phyloP scores from a whole-genome alignment of 352 stramenopile genomes.

The Pythium oligandrum region DNA sequence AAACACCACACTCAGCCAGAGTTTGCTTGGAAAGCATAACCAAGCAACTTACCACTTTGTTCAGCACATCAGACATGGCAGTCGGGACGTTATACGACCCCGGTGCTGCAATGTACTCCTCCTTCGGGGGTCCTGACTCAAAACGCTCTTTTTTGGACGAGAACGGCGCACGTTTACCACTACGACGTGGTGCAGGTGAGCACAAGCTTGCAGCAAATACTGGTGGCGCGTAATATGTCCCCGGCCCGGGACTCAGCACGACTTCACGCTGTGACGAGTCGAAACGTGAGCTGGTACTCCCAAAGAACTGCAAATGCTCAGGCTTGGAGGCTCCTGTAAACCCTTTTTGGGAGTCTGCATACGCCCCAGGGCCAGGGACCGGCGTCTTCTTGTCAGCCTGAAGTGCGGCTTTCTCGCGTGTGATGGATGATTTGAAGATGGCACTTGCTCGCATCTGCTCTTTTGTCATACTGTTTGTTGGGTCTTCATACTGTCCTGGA shows the following conservation, averaged over 20 bases:
- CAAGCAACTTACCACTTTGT: slow-evolving; percentile 56
- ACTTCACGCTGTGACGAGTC: slow-evolving; percentile 19
- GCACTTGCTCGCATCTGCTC: slow-evolving; percentile 45
- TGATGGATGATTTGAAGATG: slow-evolving; percentile 67
- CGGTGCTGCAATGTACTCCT: slow-evolving; percentile 45
- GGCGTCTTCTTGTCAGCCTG: slow-evolving; percentile 22
- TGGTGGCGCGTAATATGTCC: slow-evolving; percentile 51
- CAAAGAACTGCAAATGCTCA: slow-evolving; percentile 78
- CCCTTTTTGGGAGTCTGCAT: slow-evolving; percentile 41
- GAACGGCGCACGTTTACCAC: slow-evolving; percentile 48
- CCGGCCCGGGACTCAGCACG: slow-evolving; percentile 33
- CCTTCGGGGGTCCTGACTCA: slow-evolving; percentile 31
- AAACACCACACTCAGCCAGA: too few species aligned
- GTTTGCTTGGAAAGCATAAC: background rate
- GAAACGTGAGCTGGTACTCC: slow-evolving; percentile 68
- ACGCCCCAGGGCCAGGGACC: slow-evolving; percentile 61
- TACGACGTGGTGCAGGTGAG: slow-evolving; percentile 23
- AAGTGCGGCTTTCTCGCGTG: slow-evolving; percentile 35
- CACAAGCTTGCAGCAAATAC: slow-evolving; percentile 13
- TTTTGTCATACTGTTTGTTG: slow-evolving; percentile 24
- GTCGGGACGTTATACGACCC: slow-evolving; percentile 67
- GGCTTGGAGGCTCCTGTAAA: slow-evolving; percentile 47
- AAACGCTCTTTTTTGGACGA: slow-evolving; percentile 72
- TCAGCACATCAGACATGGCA: slow-evolving; percentile 48
- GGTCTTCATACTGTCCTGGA: slow-evolving; percentile 55